Percentiles rank a stretch among this genome's conserved stretches.
Conservation (phyloP, 495 filamentous ascomycete species). For the Bryoglossum gracile region DNA sequence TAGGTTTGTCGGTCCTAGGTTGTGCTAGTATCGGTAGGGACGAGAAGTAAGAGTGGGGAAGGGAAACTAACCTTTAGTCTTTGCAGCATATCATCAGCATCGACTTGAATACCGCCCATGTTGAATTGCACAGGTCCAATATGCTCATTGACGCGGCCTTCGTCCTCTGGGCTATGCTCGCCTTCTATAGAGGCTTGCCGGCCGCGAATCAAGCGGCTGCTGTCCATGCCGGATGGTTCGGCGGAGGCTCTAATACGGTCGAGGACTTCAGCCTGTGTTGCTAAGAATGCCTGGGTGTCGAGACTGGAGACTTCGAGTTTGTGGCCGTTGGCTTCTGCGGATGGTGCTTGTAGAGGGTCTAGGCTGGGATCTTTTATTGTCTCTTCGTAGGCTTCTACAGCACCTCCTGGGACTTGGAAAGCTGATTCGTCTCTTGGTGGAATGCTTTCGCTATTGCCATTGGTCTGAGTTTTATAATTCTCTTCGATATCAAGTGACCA, state of each 20-base stretch:
- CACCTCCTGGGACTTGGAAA: constrained; percentile 37
- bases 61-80: constrained; percentile 62
- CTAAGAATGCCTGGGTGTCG: constrained; percentile 77
- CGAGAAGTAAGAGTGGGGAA: not conserved
- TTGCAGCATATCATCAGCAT: constrained; percentile 91
- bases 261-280: constrained; percentile 61
- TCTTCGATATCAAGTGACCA: constrained; percentile 79
- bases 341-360: constrained; percentile 46
- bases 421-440: constrained; percentile 1
- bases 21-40: constrained; percentile 1
- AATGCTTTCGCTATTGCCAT: constrained; percentile 12
- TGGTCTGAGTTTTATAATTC: not conserved
- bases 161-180: constrained; percentile 34
- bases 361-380: constrained; percentile 66
- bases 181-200: constrained; percentile 7
- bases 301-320: constrained; percentile 61
- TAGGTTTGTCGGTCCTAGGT: constrained; percentile 24
- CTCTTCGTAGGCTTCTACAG: constrained; percentile 70
- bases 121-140: constrained; percentile 97
- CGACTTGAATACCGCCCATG: constrained; percentile 93
- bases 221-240: constrained; percentile 33
- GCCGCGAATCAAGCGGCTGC: constrained; percentile 19
- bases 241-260: constrained; percentile 49
- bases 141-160: constrained; percentile 71
- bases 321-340: constrained; percentile 40